A percentile compares a stretch with the other conserved stretches of the same genome.
phyloP scores from a whole-genome alignment of 2,329 filamentous ascomycete genomes.

The Cordyceps sp. region DNA sequence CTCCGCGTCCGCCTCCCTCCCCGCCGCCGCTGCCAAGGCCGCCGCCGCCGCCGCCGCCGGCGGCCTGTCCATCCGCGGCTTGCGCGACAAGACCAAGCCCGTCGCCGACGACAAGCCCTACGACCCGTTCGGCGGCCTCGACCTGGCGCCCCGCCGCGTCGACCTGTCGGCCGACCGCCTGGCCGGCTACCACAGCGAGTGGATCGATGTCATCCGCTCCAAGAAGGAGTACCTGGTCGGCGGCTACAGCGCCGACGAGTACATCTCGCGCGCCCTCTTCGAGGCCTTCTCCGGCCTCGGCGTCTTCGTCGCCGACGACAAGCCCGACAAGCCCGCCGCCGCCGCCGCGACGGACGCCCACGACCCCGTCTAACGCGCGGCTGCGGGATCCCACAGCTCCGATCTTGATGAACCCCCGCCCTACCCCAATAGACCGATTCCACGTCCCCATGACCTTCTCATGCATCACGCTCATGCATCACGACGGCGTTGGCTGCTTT shows the following conservation, averaged over 20 bases:
- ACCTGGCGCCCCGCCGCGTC: slow-evolving; percentile 54
- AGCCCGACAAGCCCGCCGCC: slow-evolving; percentile 19
- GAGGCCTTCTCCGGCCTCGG: slow-evolving; percentile 84
- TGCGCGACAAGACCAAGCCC: slow-evolving; percentile 43
- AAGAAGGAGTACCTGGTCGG: slow-evolving; percentile 55
- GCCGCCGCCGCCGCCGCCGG: slow-evolving; percentile 9
- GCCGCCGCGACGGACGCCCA: slow-evolving; percentile 15
- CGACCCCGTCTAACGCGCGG: too few species aligned
- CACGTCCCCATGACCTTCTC: too few species aligned
- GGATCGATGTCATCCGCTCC: slow-evolving; percentile 49
- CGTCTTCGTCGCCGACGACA: slow-evolving; percentile 73
- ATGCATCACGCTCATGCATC: too few species aligned
- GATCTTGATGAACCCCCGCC: background rate
- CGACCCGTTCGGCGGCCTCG: slow-evolving; percentile 71
- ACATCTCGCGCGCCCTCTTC: slow-evolving; percentile 63
- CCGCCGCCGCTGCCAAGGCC: too few species aligned
- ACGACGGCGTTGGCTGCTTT: too few species aligned
- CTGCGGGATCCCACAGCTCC: too few species aligned
- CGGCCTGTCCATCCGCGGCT: slow-evolving; percentile 56
- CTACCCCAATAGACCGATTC: too few species aligned
- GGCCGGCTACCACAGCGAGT: slow-evolving; percentile 57
- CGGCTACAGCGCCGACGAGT: slow-evolving; percentile 72
- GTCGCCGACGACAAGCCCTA: slow-evolving; percentile 51
- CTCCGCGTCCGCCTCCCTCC: too few species aligned
- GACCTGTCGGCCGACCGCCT: slow-evolving; percentile 30